Conservation (phyloP, 805 yeast species). For the Candida oleophila region DNA sequence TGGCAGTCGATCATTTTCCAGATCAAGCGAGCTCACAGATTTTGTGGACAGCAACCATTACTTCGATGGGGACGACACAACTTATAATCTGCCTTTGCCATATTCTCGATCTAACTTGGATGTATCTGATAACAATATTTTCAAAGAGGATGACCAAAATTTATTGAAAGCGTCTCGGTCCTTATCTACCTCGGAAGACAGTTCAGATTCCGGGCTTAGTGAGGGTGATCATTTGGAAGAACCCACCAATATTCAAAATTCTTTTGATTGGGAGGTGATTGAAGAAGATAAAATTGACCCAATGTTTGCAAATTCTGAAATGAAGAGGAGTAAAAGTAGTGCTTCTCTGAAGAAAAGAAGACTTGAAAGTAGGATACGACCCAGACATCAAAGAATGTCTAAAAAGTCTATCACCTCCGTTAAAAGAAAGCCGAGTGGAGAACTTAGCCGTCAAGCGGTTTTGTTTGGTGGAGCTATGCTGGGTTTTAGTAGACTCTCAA, state of each 20-base stretch:
- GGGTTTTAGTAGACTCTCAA: neutral
- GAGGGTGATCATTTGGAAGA: neutral
- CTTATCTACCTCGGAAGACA: neutral
- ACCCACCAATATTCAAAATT: neutral
- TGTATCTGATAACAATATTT: too few relatives aligned
- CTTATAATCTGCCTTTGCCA: neutral
- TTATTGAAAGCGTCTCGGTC: neutral
- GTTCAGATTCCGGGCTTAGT: neutral
- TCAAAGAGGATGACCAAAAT: neutral
- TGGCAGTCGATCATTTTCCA: neutral
- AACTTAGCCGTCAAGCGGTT: neutral
- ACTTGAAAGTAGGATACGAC: neutral
- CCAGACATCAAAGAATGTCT: neutral
- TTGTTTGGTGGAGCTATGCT: neutral
- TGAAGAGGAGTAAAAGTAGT: neutral
- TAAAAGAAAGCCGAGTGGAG: neutral
- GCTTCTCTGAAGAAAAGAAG: neutral
- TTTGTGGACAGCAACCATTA: conserved; percentile 21
- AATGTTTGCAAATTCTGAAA: conserved; percentile 13
- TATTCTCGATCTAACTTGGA: neutral
- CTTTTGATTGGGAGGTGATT: conserved; percentile 9
- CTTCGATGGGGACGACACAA: neutral
- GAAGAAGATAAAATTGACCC: conserved; percentile 18
- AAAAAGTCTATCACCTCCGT: neutral
- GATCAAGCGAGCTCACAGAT: conserved; percentile 9